Conservation (phyloP, 2,329 filamentous ascomycete genomes). For the Nemania diffusa region DNA sequence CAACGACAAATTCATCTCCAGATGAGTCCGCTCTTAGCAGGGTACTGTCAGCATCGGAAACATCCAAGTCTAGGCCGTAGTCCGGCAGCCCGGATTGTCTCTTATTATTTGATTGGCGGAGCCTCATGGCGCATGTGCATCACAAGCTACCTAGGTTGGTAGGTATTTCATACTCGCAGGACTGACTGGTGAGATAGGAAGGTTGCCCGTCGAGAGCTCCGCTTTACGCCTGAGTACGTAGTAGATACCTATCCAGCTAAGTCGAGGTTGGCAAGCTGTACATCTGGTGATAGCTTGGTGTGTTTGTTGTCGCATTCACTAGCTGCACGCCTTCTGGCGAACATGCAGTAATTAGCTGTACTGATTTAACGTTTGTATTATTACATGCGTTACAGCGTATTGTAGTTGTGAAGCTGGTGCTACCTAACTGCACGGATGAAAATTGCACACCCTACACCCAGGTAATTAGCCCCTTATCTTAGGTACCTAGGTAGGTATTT, state of each 20-base stretch:
- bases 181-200: constrained; percentile 26
- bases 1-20: constrained; percentile 45
- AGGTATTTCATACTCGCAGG: constrained; percentile 12
- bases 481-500: too few species aligned
- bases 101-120: constrained; percentile 46
- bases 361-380: too few species aligned
- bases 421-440: not conserved
- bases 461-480: not conserved
- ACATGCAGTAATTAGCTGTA: not conserved
- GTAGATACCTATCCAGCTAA: constrained; percentile 15
- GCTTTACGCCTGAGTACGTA: constrained; percentile 25
- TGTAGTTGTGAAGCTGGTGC: too few species aligned
- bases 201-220: constrained; percentile 25
- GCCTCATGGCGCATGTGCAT: constrained; percentile 43
- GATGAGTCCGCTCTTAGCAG: constrained; percentile 37
- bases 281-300: not conserved
- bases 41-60: constrained; percentile 43
- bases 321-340: not conserved
- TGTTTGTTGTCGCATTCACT: not conserved
- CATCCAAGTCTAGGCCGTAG: constrained; percentile 33
- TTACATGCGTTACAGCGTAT: too few species aligned
- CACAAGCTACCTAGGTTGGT: constrained; percentile 23
- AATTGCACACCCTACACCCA: not conserved
- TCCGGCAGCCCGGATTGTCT: constrained; percentile 44
- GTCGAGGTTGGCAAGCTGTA: constrained; percentile 4